A percentile compares a stretch with the other conserved stretches of the same genome.
These are phyloP conservation scores for Cubamyces sp. DNA, from an alignment of 768 basidiomycete species.

Conservation along the genomic window DNA sequence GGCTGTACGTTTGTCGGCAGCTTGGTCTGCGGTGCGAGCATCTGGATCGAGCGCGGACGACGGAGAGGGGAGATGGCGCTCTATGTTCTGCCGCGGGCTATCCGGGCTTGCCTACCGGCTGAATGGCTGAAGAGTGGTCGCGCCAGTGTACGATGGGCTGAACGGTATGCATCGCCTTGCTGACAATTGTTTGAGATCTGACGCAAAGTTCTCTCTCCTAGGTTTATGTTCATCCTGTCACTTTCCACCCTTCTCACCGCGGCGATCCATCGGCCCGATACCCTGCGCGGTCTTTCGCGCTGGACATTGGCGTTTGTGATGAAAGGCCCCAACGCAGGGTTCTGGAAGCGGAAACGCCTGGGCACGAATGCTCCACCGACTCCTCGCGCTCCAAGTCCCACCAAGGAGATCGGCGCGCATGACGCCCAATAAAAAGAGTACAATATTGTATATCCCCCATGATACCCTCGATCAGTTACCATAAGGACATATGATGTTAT, in stretches of 20 bases:
- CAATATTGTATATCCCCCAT: not conserved
- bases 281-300: slow-evolving; percentile 71
- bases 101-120: slow-evolving; percentile 65
- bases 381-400: slow-evolving; percentile 8
- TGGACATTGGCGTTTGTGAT: slow-evolving; percentile 73
- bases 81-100: slow-evolving; percentile 74
- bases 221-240: slow-evolving; percentile 63
- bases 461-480: not conserved
- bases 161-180: slow-evolving; percentile 50
- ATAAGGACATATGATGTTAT: too few species aligned
- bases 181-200: slow-evolving; percentile 1
- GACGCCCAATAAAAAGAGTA: not conserved
- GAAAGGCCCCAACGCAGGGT: slow-evolving; percentile 58
- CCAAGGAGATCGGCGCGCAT: not conserved
- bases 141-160: slow-evolving; percentile 45
- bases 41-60: slow-evolving; percentile 75
- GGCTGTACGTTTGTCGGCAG: slow-evolving; percentile 71
- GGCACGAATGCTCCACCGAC: slow-evolving; percentile 19
- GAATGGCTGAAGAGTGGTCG: slow-evolving; percentile 52
- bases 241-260: slow-evolving; percentile 68
- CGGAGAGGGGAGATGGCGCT: slow-evolving; percentile 80
- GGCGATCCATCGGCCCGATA: slow-evolving; percentile 61
- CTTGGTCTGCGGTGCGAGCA: slow-evolving; percentile 71
- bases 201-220: slow-evolving; percentile 31
- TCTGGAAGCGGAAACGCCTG: slow-evolving; percentile 47